These are phyloP conservation scores for Clonostachys rhizophaga DNA, from an alignment of 2,329 filamentous ascomycete species.

Conservation along the genomic window DNA sequence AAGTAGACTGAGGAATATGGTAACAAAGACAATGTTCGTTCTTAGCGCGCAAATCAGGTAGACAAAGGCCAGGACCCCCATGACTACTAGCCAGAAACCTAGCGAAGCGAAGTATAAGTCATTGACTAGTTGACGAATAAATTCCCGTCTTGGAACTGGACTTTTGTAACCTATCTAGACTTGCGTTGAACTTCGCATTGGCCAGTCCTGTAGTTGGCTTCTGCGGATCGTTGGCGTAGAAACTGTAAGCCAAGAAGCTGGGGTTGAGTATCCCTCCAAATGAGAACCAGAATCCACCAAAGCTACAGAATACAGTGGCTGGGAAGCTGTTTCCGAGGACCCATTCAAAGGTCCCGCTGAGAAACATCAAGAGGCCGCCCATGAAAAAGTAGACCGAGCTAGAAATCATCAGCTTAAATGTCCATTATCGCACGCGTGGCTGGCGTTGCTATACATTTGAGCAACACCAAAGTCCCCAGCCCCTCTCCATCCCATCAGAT, in stretches of 20 bases:
- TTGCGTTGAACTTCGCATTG: conserved; percentile 46
- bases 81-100: conserved; percentile 59
- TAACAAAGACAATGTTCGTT: conserved; percentile 66
- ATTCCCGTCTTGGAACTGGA: no score
- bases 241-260: conserved; percentile 41
- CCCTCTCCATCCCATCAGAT: conserved; percentile 51
- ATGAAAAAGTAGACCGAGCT: conserved; percentile 46
- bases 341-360: conserved; percentile 50
- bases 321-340: conserved; percentile 56
- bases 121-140: no score
- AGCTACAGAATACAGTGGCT: conserved; percentile 49
- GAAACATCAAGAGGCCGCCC: conserved; percentile 46
- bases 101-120: conserved; percentile 16
- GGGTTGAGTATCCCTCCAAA: conserved; percentile 52
- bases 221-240: conserved; percentile 28
- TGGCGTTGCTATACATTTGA: conserved; percentile 33
- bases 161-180: conserved; percentile 24
- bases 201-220: conserved; percentile 33
- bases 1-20: conserved; percentile 63
- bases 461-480: conserved; percentile 41
- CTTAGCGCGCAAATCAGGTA: conserved; percentile 67
- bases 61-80: conserved; percentile 60
- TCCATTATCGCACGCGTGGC: no score
- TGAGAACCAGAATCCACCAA: conserved; percentile 52
- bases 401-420: background rate